Evolutionary conservation across 2,329 filamentous ascomycete genomes (phyloP).

Genomic region (Dactylellina cionopaga): DNA sequence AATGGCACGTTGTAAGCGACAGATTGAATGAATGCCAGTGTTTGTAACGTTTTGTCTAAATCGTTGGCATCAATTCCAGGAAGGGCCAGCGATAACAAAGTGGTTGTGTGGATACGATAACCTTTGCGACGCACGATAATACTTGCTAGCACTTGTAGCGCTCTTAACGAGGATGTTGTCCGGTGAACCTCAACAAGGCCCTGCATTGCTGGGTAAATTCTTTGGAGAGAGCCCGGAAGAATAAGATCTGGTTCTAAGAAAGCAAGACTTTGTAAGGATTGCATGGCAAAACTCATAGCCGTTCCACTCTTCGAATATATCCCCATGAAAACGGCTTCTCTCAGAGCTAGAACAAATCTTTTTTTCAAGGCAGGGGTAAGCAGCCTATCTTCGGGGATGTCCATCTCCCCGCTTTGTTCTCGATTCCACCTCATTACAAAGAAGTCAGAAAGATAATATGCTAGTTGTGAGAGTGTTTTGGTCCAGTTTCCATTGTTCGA

Average conservation of each 20-base stretch:
- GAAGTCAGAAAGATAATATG: conserved; percentile 91
- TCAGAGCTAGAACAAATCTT: conserved; percentile 87
- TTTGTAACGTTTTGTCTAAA: conserved; percentile 93
- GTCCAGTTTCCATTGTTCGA: conserved; percentile 96
- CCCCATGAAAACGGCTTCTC: conserved; percentile 97
- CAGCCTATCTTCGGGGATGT: conserved; percentile 79
- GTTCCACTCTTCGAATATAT: conserved; percentile 95
- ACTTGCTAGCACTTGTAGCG: conserved; percentile 89
- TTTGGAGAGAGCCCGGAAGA: conserved; percentile 88
- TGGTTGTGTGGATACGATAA: conserved; percentile 95
- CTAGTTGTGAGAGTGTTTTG: conserved; percentile 85
- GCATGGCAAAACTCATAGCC: conserved; percentile 89
- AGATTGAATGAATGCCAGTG: conserved; percentile 91
- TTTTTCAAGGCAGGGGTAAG: conserved; percentile 83
- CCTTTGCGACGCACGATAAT: conserved; percentile 92
- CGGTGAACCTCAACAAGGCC: conserved; percentile 96
- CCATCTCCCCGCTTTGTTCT: conserved; percentile 90
- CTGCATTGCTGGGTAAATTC: conserved; percentile 96
- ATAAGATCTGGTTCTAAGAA: conserved; percentile 92
- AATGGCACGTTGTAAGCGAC: conserved; percentile 97
- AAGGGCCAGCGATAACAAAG: conserved; percentile 87
- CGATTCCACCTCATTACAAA: conserved; percentile 98
- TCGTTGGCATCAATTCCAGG: conserved; percentile 98
- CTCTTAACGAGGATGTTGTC: conserved; percentile 90
- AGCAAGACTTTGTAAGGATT: conserved; percentile 85